Conservation (phyloP, 75 land plant species). For the Sequoiadendron giganteum region DNA sequence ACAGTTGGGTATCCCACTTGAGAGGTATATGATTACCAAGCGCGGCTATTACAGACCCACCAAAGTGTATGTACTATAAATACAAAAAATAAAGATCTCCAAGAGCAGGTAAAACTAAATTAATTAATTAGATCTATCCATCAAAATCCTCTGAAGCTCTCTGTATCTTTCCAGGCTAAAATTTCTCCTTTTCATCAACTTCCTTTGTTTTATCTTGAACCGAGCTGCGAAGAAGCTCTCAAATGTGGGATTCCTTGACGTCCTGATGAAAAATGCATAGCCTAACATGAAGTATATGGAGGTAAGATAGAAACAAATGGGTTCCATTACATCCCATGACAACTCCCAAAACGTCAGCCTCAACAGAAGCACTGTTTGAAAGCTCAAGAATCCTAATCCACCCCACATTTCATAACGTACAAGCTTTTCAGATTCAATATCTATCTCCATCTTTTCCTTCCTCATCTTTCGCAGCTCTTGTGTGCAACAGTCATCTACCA, state of each 20-base stretch:
- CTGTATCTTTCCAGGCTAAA: constrained; percentile 13
- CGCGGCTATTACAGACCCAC: too few species aligned
- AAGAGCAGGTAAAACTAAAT: too few species aligned
- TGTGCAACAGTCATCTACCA: constrained; percentile 39
- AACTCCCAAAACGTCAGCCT: constrained; percentile 96
- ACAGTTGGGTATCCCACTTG: too few species aligned
- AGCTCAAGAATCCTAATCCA: constrained; percentile 50
- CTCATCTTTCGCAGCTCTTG: constrained; percentile 50
- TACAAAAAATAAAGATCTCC: too few species aligned
- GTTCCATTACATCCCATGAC: constrained; percentile 95
- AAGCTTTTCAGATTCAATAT: constrained; percentile 39
- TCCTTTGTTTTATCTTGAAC: constrained; percentile 43
- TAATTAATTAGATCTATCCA: too few species aligned
- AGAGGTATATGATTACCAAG: too few species aligned
- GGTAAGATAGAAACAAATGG: constrained; percentile 77
- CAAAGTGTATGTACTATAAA: too few species aligned
- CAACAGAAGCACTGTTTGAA: constrained; percentile 58
- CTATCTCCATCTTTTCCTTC: constrained; percentile 56
- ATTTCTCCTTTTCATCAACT: constrained; percentile 30
- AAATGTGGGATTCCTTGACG: constrained; percentile 71
- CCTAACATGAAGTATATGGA: constrained; percentile 52
- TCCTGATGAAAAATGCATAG: constrained; percentile 68
- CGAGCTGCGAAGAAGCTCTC: constrained; percentile 64
- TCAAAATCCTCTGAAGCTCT: background rate
- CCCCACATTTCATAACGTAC: constrained; percentile 55